Evolutionary conservation across 495 filamentous ascomycete genomes (phyloP).

Genomic region (Acidiella bohemica): DNA sequence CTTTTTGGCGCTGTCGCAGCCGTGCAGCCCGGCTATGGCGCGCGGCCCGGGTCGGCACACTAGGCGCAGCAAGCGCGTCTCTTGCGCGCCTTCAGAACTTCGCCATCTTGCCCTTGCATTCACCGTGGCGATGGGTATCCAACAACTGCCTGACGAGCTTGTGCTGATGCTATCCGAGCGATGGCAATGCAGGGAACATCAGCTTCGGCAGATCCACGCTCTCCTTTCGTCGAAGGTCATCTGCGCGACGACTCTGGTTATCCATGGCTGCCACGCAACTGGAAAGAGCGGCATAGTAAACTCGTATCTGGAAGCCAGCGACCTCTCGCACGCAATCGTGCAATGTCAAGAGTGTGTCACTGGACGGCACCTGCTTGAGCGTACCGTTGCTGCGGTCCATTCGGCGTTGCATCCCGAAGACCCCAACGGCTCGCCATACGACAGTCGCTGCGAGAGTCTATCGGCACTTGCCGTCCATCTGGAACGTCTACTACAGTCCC

Average conservation of each 20-base stretch:
- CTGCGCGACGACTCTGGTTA: conserved; percentile 48
- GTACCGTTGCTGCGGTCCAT: conserved; percentile 38
- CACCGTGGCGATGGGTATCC: conserved; percentile 16
- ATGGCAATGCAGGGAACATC: conserved; percentile 28
- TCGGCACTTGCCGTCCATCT: conserved; percentile 60
- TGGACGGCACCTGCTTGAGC: conserved; percentile 71
- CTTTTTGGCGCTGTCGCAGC: too few relatives aligned
- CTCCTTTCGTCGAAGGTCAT: conserved; percentile 29
- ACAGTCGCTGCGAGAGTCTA: conserved; percentile 57
- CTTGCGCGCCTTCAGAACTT: too few relatives aligned
- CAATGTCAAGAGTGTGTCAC: conserved; percentile 80
- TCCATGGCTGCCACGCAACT: conserved; percentile 83
- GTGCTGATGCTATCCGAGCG: conserved; percentile 13
- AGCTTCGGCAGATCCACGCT: conserved; percentile 24
- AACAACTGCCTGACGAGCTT: conserved; percentile 15
- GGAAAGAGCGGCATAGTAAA: conserved; percentile 67
- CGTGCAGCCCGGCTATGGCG: too few relatives aligned
- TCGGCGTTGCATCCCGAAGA: conserved; percentile 32
- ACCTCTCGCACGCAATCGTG: conserved; percentile 54
- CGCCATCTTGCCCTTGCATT: too few relatives aligned
- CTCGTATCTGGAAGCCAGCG: conserved; percentile 43
- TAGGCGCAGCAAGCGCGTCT: too few relatives aligned
- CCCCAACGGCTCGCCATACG: conserved; percentile 33
- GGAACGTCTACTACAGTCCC: conserved; percentile 33
- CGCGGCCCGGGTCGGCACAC: too few relatives aligned